Evolutionary conservation across 495 filamentous ascomycete species (phyloP).

Genomic region (Lophiotrema nucula): DNA sequence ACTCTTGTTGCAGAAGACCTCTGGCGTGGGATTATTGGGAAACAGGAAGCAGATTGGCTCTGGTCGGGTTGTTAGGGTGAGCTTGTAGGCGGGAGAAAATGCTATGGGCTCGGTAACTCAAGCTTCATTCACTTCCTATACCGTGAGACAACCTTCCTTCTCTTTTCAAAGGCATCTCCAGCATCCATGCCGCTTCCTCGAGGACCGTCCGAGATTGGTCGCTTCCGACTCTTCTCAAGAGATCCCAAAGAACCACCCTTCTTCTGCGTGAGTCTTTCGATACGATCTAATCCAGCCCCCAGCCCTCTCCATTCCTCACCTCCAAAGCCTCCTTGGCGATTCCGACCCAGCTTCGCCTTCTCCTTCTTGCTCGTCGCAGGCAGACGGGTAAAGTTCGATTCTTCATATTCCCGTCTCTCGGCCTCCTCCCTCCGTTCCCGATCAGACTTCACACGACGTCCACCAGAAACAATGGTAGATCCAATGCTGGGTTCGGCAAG

Average conservation of each 20-base stretch:
- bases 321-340: constrained; percentile 61
- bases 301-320: constrained; percentile 83
- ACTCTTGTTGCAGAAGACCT: too few relatives aligned
- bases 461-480: constrained; percentile 70
- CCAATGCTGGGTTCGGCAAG: constrained; percentile 80
- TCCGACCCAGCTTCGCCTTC: constrained; percentile 50
- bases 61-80: too few relatives aligned
- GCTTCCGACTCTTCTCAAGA: constrained; percentile 79
- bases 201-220: constrained; percentile 60
- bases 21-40: too few relatives aligned
- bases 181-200: constrained; percentile 57
- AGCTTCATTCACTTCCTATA: constrained; percentile 27
- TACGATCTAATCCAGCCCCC: constrained; percentile 73
- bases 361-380: constrained; percentile 82
- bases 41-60: too few relatives aligned
- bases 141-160: constrained; percentile 53
- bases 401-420: constrained; percentile 76
- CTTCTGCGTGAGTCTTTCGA: constrained; percentile 67
- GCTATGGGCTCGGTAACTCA: too few relatives aligned
- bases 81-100: too few relatives aligned
- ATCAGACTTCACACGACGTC: constrained; percentile 69
- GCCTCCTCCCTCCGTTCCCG: constrained; percentile 67
- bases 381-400: constrained; percentile 80
- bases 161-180: constrained; percentile 72
- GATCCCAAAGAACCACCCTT: constrained; percentile 57